A percentile compares a stretch with the other conserved stretches of the same genome.
Conservation (phyloP, 805 yeast genomes). For the Lachancea dasiensis region DNA sequence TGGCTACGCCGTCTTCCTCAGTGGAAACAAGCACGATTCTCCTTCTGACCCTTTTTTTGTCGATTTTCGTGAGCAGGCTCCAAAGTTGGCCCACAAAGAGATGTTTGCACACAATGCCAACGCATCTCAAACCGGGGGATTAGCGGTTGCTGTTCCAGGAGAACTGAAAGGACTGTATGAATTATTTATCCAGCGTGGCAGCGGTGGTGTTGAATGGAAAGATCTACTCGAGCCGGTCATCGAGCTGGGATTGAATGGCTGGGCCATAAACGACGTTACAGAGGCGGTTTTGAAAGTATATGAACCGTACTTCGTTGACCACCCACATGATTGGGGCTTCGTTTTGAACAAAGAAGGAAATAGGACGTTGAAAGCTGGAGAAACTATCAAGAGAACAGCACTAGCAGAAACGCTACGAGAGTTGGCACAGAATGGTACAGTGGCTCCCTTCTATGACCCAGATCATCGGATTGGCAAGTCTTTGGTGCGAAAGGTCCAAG, state of each 20-base stretch:
- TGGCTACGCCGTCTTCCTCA: slow-evolving; percentile 50
- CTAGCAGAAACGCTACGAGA: slow-evolving; percentile 61
- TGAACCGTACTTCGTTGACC: slow-evolving; percentile 29
- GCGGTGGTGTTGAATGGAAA: slow-evolving; percentile 66
- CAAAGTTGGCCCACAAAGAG: slow-evolving; percentile 49
- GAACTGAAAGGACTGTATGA: slow-evolving; percentile 78
- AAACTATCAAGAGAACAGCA: slow-evolving; percentile 49
- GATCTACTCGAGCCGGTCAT: slow-evolving; percentile 73
- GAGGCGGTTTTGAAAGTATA: slow-evolving; percentile 39
- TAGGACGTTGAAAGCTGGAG: slow-evolving; percentile 48
- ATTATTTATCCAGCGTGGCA: slow-evolving; percentile 54
- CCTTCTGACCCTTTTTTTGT: slow-evolving; percentile 47
- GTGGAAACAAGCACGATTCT: slow-evolving; percentile 16
- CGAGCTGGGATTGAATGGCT: slow-evolving; percentile 59
- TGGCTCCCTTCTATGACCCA: slow-evolving; percentile 78
- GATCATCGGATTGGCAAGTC: slow-evolving; percentile 63
- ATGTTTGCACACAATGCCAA: slow-evolving; percentile 52
- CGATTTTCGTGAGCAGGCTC: slow-evolving; percentile 90
- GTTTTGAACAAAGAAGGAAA: slow-evolving; percentile 35
- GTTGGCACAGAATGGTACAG: slow-evolving; percentile 73
- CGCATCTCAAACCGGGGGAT: slow-evolving; percentile 68
- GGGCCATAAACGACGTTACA: slow-evolving; percentile 43
- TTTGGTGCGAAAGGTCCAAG: slow-evolving; percentile 44
- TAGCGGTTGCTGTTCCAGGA: slow-evolving; percentile 89
- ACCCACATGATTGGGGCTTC: slow-evolving; percentile 50